Percentiles rank a stretch among this genome's conserved stretches.
Conservation (phyloP, 2,329 filamentous ascomycete species). For the Exophiala sideris region DNA sequence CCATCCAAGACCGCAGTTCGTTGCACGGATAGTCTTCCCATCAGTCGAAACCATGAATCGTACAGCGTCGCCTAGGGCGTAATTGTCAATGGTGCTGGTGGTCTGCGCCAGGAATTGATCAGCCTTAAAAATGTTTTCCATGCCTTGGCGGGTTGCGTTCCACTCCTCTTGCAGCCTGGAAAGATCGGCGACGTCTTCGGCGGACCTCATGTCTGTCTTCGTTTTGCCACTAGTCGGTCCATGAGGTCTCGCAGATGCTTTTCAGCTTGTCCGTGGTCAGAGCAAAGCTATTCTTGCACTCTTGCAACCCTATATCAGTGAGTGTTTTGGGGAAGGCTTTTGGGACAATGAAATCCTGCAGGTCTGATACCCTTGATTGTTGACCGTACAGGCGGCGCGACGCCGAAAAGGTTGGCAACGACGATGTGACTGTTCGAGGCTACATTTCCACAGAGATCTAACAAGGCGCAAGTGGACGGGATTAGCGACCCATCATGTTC, state of each 20-base stretch:
- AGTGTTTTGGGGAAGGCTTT: constrained; percentile 31
- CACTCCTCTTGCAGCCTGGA: constrained; percentile 36
- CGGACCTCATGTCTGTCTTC: constrained; percentile 31
- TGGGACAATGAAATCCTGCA: too few relatives aligned
- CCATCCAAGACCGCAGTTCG: too few relatives aligned
- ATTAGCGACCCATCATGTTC: too few relatives aligned
- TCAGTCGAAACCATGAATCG: constrained; percentile 40
- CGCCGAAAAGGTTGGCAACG: too few relatives aligned
- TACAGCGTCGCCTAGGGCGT: constrained; percentile 35
- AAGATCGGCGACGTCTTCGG: constrained; percentile 34
- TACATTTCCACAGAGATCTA: too few relatives aligned
- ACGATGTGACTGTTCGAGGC: too few relatives aligned
- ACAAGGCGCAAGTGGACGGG: too few relatives aligned
- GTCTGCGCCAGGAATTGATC: constrained; percentile 32
- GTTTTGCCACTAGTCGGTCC: constrained; percentile 34
- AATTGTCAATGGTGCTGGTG: constrained; percentile 36
- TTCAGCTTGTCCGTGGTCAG: constrained; percentile 32
- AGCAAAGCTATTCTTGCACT: constrained; percentile 36
- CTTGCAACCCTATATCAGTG: constrained; percentile 34
- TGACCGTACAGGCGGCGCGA: too few relatives aligned
- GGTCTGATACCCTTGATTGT: too few relatives aligned
- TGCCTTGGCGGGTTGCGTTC: constrained; percentile 35
- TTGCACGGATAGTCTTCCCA: constrained; percentile 34
- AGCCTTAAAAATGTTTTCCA: constrained; percentile 35
- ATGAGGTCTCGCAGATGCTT: constrained; percentile 33